Evolutionary conservation across 352 stramenopile genomes (phyloP).

Genomic region (Globisporangium paddicum): DNA sequence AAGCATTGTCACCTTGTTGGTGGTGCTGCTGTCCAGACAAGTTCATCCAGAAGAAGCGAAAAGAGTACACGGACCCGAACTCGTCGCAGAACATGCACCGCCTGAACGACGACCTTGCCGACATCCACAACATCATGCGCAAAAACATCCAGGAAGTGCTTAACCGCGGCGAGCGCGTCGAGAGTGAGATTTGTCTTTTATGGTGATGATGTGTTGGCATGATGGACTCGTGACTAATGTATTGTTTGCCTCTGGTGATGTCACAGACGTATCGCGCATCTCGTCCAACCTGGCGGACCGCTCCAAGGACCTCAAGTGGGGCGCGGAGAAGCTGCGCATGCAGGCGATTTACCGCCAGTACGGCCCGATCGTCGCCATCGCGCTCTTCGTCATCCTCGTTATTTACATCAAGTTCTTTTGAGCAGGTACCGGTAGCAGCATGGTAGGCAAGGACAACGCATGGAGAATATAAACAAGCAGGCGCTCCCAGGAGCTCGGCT

Average conservation of each 20-base stretch:
- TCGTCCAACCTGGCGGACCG: slow-evolving; percentile 90
- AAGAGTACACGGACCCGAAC: slow-evolving; percentile 96
- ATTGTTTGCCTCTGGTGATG: background rate
- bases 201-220: background rate
- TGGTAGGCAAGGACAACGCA: background rate
- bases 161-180: slow-evolving; percentile 86
- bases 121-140: slow-evolving; percentile 99
- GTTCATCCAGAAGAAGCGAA: slow-evolving; percentile 97
- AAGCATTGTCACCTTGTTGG: too few species aligned
- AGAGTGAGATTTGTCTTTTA: slow-evolving; percentile 45
- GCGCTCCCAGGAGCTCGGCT: too few species aligned
- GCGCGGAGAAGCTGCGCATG: slow-evolving; percentile 92
- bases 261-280: slow-evolving; percentile 81
- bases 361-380: slow-evolving; percentile 73
- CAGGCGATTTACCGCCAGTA: slow-evolving; percentile 89
- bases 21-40: too few species aligned
- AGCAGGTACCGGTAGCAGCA: too few species aligned
- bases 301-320: slow-evolving; percentile 98
- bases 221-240: background rate
- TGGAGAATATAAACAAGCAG: background rate
- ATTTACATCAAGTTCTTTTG: slow-evolving; percentile 92
- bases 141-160: slow-evolving; percentile 97
- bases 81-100: slow-evolving; percentile 94
- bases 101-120: slow-evolving; percentile 96
- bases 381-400: slow-evolving; percentile 81